phyloP scores from a whole-genome alignment of 2,329 filamentous ascomycete genomes.

The Ilyonectria sp. region DNA sequence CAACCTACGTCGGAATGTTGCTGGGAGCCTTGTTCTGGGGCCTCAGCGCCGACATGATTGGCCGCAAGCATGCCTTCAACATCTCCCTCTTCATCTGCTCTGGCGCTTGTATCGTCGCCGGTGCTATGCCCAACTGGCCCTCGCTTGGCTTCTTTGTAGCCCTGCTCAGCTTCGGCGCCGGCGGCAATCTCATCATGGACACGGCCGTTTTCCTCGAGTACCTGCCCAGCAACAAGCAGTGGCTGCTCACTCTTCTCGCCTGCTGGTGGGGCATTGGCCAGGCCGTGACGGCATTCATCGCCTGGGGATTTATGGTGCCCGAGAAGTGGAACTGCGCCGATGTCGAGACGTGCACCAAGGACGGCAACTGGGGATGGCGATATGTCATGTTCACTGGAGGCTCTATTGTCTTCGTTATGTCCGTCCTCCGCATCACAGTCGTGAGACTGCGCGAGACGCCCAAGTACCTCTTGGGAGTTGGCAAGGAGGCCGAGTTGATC shows the following conservation, averaged over 20 bases:
- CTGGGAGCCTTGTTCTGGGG: slow-evolving; percentile 78
- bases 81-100: slow-evolving; percentile 75
- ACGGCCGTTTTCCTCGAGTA: slow-evolving; percentile 68
- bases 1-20: slow-evolving; percentile 71
- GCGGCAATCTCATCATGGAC: slow-evolving; percentile 67
- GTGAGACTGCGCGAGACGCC: slow-evolving; percentile 65
- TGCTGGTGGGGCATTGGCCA: slow-evolving; percentile 69
- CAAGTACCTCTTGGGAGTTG: slow-evolving; percentile 63
- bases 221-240: slow-evolving; percentile 63
- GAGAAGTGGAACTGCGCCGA: slow-evolving; percentile 58
- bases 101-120: slow-evolving; percentile 72
- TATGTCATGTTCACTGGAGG: slow-evolving; percentile 64
- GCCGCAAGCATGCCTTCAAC: slow-evolving; percentile 79
- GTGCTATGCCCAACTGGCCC: slow-evolving; percentile 77
- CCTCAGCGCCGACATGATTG: slow-evolving; percentile 76
- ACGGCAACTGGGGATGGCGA: slow-evolving; percentile 65
- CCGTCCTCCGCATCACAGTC: slow-evolving; percentile 60
- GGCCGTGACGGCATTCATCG: slow-evolving; percentile 61
- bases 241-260: slow-evolving; percentile 62
- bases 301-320: slow-evolving; percentile 66
- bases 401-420: slow-evolving; percentile 60
- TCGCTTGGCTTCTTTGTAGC: slow-evolving; percentile 75
- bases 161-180: slow-evolving; percentile 73
- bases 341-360: slow-evolving; percentile 61
- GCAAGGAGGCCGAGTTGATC: slow-evolving; percentile 64